Evolutionary conservation across 352 stramenopile species (phyloP).

Genomic region (Globisporangium okanoganense): DNA sequence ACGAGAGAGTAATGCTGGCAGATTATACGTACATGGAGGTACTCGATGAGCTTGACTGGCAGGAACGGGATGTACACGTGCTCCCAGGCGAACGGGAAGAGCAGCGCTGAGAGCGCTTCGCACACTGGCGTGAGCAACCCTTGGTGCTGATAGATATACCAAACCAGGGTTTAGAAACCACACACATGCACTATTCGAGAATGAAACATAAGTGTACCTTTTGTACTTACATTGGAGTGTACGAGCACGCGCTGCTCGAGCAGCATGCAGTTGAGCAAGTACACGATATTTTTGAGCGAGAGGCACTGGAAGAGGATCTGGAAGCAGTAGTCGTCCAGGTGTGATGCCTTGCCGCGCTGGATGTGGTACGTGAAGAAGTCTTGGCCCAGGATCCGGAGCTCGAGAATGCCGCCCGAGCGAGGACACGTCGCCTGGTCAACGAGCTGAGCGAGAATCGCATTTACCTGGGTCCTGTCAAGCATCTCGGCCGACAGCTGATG

Average conservation of each 20-base stretch:
- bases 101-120: conserved; percentile 69
- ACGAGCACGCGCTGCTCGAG: conserved; percentile 81
- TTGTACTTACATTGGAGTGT: conserved; percentile 60
- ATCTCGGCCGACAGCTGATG: neutral
- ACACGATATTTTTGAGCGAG: conserved; percentile 75
- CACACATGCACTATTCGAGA: neutral
- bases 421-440: conserved; percentile 27
- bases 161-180: neutral
- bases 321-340: conserved; percentile 79
- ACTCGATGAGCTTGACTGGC: conserved; percentile 78
- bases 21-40: conserved; percentile 61
- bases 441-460: conserved; percentile 29
- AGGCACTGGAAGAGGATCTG: conserved; percentile 80
- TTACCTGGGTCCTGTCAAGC: neutral
- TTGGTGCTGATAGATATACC: conserved; percentile 36
- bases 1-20: neutral
- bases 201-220: neutral
- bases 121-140: conserved; percentile 72
- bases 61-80: conserved; percentile 88
- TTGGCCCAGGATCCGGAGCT: conserved; percentile 33
- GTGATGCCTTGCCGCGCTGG: conserved; percentile 48
- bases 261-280: conserved; percentile 78
- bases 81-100: conserved; percentile 84
- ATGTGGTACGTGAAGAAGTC: conserved; percentile 59
- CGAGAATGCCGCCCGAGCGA: conserved; percentile 24